phyloP scores from a whole-genome alignment of 2,329 filamentous ascomycete species.

The Graphilbum ipis-grandicollis region DNA sequence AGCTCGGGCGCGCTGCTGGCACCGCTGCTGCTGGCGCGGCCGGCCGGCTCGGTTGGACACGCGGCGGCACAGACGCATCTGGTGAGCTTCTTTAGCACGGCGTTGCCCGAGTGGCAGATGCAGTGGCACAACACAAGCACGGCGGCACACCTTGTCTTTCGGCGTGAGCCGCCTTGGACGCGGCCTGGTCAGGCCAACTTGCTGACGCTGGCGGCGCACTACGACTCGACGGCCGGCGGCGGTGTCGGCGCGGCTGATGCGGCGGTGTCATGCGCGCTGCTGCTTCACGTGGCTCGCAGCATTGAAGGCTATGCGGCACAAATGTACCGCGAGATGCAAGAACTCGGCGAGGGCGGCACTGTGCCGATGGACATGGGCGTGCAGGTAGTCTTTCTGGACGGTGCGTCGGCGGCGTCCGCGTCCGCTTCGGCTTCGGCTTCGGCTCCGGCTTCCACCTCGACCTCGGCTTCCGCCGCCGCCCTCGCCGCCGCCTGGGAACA shows the following conservation, averaged over 20 bases:
- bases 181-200: slow-evolving; percentile 50
- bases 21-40: slow-evolving; percentile 57
- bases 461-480: slow-evolving; percentile 16
- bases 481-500: slow-evolving; percentile 58
- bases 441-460: too few species aligned
- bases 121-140: slow-evolving; percentile 60
- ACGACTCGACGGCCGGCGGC: slow-evolving; percentile 50
- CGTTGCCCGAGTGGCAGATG: slow-evolving; percentile 53
- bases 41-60: slow-evolving; percentile 56
- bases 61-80: slow-evolving; percentile 53
- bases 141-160: slow-evolving; percentile 55
- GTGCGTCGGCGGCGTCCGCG: slow-evolving; percentile 45
- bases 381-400: slow-evolving; percentile 66
- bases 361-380: slow-evolving; percentile 55
- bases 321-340: slow-evolving; percentile 56
- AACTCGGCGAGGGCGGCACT: slow-evolving; percentile 29
- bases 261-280: slow-evolving; percentile 68
- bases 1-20: slow-evolving; percentile 49
- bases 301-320: slow-evolving; percentile 54
- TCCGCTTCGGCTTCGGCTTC: not conserved
- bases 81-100: slow-evolving; percentile 47
- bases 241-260: slow-evolving; percentile 68
- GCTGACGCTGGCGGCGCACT: slow-evolving; percentile 68
- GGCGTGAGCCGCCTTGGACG: slow-evolving; percentile 63
- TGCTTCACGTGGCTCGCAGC: slow-evolving; percentile 58